Evolutionary conservation across 225 moss, liverwort and hornwort genomes (phyloP).

Genomic region (Marchantia paleacea): DNA sequence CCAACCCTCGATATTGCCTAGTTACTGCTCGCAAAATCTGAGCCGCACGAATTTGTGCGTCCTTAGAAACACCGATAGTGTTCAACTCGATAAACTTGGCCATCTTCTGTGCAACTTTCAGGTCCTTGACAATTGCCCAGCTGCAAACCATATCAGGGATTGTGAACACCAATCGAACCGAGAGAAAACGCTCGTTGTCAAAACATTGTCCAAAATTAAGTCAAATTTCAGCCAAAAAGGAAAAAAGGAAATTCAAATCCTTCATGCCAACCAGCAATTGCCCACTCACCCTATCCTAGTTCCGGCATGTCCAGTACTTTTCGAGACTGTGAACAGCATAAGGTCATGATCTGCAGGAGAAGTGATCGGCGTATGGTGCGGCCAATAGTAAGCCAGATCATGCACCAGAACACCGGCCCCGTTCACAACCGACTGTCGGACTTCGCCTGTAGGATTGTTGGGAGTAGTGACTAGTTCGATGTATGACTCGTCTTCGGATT

Average conservation of each 20-base stretch:
- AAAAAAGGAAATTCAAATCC: too few relatives aligned
- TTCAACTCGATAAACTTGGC: slow-evolving; percentile 71
- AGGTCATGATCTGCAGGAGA: slow-evolving; percentile 63
- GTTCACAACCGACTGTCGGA: slow-evolving; percentile 61
- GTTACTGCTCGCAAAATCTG: slow-evolving; percentile 63
- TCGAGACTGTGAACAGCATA: slow-evolving; percentile 93
- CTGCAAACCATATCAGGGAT: slow-evolving; percentile 34
- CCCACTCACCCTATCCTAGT: slow-evolving; percentile 80
- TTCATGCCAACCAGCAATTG: neutral
- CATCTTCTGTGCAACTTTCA: slow-evolving; percentile 69
- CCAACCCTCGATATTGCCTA: slow-evolving; percentile 39
- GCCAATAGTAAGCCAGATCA: slow-evolving; percentile 98
- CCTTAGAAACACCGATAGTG: slow-evolving; percentile 88
- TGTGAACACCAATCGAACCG: neutral
- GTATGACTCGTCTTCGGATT: slow-evolving; percentile 45
- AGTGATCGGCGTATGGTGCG: slow-evolving; percentile 81
- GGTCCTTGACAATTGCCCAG: slow-evolving; percentile 87
- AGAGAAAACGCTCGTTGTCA: neutral
- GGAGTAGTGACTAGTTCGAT: slow-evolving; percentile 94
- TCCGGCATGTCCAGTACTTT: slow-evolving; percentile 94
- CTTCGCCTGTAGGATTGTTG: slow-evolving; percentile 86
- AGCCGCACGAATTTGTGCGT: slow-evolving; percentile 77
- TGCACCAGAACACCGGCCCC: slow-evolving; percentile 66
- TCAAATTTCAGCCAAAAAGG: too few relatives aligned
- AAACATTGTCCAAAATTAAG: too few relatives aligned